These are phyloP conservation scores for Penicillium desertorum DNA, from an alignment of 495 filamentous ascomycete species.

Conservation along the genomic window DNA sequence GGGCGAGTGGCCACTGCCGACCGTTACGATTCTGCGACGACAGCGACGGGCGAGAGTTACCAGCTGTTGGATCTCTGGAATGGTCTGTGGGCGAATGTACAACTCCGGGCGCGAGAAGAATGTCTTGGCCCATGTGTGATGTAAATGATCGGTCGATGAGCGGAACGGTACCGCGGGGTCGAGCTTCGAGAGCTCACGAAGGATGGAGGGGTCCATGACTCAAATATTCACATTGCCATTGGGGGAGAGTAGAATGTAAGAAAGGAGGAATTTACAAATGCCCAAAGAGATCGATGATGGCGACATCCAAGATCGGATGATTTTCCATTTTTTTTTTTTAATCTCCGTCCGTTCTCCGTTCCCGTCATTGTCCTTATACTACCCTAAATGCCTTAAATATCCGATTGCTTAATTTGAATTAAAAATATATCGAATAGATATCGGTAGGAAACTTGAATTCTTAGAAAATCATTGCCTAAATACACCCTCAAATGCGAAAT, in stretches of 20 bases:
- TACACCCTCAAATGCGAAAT: constrained; percentile 15
- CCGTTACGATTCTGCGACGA: constrained; percentile 73
- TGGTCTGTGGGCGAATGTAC: constrained; percentile 76
- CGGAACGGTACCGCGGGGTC: constrained; percentile 71
- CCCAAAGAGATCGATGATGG: constrained; percentile 12
- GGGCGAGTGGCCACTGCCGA: constrained; percentile 88
- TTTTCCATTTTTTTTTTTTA: constrained; percentile 3
- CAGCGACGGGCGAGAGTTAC: constrained; percentile 78
- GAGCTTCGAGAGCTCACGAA: constrained; percentile 54
- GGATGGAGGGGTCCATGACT: constrained; percentile 49
- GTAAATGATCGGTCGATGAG: constrained; percentile 64
- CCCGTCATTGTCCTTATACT: background rate
- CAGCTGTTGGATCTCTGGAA: constrained; percentile 78
- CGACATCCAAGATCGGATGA: constrained; percentile 16
- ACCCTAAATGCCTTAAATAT: background rate
- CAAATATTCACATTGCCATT: constrained; percentile 11
- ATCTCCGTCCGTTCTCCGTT: constrained; percentile 4
- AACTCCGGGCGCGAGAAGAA: constrained; percentile 85
- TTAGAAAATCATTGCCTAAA: constrained; percentile 5
- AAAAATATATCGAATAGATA: background rate
- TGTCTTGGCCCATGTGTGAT: constrained; percentile 97
- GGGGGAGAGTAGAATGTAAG: background rate
- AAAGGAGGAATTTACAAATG: background rate
- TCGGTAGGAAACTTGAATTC: background rate
- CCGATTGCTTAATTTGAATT: background rate